phyloP scores from a whole-genome alignment of 495 filamentous ascomycete species.

The Xylaria flabelliformis region DNA sequence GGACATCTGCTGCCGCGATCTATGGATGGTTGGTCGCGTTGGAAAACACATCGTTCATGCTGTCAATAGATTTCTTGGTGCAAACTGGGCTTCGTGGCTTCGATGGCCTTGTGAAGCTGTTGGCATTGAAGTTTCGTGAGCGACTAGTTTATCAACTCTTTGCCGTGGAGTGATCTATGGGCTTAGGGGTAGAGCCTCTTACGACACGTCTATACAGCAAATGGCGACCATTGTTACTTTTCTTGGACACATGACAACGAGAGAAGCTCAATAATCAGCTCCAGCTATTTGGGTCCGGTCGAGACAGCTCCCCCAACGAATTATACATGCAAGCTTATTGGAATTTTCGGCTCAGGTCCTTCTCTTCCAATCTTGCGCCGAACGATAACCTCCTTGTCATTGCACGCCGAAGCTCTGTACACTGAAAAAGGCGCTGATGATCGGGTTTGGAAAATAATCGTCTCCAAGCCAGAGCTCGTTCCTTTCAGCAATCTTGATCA shows the following conservation, averaged over 20 bases:
- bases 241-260: background rate
- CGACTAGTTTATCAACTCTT: background rate
- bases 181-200: background rate
- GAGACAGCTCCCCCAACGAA: background rate
- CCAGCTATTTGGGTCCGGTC: background rate
- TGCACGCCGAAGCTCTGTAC: background rate
- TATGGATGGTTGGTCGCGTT: conserved; percentile 20
- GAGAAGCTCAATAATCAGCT: background rate
- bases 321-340: background rate
- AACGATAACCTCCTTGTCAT: background rate
- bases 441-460: background rate
- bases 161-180: background rate
- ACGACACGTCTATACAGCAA: background rate
- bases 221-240: background rate
- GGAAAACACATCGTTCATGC: conserved; percentile 14
- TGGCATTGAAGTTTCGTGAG: conserved; percentile 6
- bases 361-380: background rate
- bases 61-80: background rate
- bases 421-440: background rate
- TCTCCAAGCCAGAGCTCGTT: background rate
- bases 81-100: conserved; percentile 13
- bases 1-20: conserved; percentile 6
- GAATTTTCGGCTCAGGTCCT: background rate
- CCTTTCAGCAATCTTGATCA: background rate
- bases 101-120: conserved; percentile 20